Conservation (phyloP, 2,329 filamentous ascomycete species). For the Aspergillus sojae region DNA sequence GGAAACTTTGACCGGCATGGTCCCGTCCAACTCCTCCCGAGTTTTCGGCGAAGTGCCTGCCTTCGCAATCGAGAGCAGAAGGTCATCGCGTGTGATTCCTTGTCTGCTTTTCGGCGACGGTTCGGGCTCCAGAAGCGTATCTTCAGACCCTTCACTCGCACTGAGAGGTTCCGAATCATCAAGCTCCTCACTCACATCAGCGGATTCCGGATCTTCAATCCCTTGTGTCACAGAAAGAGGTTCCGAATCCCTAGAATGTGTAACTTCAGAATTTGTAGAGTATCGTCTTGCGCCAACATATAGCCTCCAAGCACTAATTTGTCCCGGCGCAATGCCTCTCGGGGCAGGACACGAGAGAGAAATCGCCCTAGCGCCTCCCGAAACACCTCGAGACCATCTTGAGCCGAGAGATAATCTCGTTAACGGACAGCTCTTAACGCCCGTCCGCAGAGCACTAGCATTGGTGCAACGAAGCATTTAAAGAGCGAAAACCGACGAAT, state of each 20-base stretch:
- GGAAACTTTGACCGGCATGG: background rate
- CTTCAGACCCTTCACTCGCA: background rate
- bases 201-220: background rate
- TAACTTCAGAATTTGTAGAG: background rate
- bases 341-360: background rate
- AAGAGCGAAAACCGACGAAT: background rate
- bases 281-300: background rate
- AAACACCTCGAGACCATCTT: constrained; percentile 11
- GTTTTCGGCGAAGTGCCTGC: constrained; percentile 4
- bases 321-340: background rate
- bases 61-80: constrained; percentile 22
- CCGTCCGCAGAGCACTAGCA: constrained; percentile 22
- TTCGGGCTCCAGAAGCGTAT: background rate
- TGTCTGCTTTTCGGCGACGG: background rate
- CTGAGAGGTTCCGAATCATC: background rate
- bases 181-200: background rate
- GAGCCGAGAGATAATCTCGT: constrained; percentile 12
- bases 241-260: background rate
- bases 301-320: background rate
- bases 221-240: background rate
- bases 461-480: constrained; percentile 27
- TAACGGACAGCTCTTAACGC: constrained; percentile 14
- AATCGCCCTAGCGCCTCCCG: background rate
- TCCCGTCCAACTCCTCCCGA: background rate
- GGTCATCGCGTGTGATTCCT: background rate